Evolutionary conservation across 306 rosid genomes (phyloP).

Genomic region (Cucumis melo): DNA sequence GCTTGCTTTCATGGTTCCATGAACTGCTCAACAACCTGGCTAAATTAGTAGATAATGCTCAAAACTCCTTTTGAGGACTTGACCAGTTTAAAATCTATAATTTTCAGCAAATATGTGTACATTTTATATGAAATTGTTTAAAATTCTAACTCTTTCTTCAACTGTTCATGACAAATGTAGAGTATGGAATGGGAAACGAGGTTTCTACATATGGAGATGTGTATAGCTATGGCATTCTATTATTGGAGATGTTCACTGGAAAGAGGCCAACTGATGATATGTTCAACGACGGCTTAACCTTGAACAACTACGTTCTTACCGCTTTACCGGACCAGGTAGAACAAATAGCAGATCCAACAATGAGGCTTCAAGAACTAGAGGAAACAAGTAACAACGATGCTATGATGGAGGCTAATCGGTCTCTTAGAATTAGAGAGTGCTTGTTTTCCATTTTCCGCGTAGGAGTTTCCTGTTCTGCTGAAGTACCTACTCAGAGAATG

Average conservation of each 20-base stretch:
- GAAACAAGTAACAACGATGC: not conserved
- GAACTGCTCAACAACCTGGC: not conserved
- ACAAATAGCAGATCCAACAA: constrained; percentile 1
- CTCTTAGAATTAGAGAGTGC: not conserved
- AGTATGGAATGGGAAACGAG: constrained; percentile 10
- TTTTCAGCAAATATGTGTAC: not conserved
- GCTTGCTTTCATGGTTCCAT: not conserved
- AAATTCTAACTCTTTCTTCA: not conserved
- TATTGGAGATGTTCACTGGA: constrained; percentile 11
- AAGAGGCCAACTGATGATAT: constrained; percentile 11
- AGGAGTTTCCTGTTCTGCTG: constrained; percentile 8
- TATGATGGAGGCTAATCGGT: not conserved
- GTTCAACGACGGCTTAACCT: constrained; percentile 13
- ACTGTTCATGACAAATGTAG: constrained; percentile 6
- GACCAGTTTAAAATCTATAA: too few species aligned
- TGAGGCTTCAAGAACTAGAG: not conserved
- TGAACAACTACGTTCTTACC: constrained; percentile 7
- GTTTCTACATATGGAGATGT: constrained; percentile 10
- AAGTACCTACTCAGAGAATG: not conserved
- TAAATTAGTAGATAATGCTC: not conserved
- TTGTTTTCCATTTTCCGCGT: not conserved
- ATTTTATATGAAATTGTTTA: not conserved
- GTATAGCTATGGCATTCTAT: constrained; percentile 10
- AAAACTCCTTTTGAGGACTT: not conserved
- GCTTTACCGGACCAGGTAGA: not conserved